A percentile compares a stretch with the other conserved stretches of the same genome.
Conservation (phyloP, 208 protist genomes). For the Acanthamoeba castellanii region DNA sequence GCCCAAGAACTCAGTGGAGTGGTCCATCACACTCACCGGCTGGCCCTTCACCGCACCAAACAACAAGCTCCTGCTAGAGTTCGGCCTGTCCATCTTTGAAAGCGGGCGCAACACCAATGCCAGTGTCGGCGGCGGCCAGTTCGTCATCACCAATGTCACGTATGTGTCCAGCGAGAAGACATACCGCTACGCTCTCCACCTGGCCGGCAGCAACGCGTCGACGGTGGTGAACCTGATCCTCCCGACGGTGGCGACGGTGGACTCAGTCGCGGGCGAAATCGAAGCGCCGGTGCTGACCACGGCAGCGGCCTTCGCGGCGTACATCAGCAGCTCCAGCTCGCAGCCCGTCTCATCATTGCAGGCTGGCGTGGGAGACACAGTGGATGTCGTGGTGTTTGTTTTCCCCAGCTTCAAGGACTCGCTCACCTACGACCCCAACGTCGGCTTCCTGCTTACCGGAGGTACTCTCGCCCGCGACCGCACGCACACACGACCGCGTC, state of each 20-base stretch:
- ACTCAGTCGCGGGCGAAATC: not conserved
- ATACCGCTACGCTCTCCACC: not conserved
- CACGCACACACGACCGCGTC: too few species aligned
- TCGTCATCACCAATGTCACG: not conserved
- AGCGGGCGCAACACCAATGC: not conserved
- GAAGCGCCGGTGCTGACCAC: not conserved
- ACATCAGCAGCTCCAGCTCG: not conserved
- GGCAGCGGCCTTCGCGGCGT: not conserved
- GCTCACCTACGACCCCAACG: slow-evolving; percentile 19
- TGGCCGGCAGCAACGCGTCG: not conserved
- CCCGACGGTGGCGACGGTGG: not conserved
- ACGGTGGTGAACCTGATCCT: not conserved
- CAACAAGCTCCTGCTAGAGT: slow-evolving; percentile 12
- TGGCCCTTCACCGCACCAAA: not conserved
- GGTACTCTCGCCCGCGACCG: too few species aligned
- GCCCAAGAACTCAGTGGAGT: not conserved
- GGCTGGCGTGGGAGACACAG: not conserved
- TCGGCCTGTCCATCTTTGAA: not conserved
- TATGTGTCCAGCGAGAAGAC: not conserved
- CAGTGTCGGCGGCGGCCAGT: not conserved
- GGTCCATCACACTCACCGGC: not conserved
- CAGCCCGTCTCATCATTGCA: not conserved
- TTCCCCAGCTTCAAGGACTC: not conserved
- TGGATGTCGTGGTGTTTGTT: not conserved
- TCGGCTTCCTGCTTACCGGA: not conserved